Base-by-base conservation (phyloP, 345 rosid species). In the Mallotus nudiflorus region DNA sequence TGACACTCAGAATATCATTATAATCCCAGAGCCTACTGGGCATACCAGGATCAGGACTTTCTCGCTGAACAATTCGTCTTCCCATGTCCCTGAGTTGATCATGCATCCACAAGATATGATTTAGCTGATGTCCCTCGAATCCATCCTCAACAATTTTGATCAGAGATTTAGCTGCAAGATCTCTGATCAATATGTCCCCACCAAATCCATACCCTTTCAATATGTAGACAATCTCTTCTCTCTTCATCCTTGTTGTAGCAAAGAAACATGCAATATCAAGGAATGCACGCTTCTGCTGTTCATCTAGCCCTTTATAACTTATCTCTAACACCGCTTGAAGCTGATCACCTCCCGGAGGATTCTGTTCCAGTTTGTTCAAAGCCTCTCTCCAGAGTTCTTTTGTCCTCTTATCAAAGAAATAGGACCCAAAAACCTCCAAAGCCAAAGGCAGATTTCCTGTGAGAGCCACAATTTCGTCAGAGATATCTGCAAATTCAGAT, bases 51-150 rank as follows among this genome's bases (percentile, higher is more conserved):
- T 80, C 77, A 0, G 2, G 44, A 50, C 1, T 70, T 63, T 81
- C 85, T 9, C 55, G 29, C 11, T 18, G 74, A 39, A 75, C 89
- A 19, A 90, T 82, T 69, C 86, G 85, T 66, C 86, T 82, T 60
- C 88, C 98, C 98, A 92, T 92, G 69, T 92, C 94, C 44, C 80
- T 79, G 24, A 92, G 78, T 67, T 81, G 92, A 81, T 92, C 96
- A 73, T 92, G 98, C 87, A 87, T 85, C 91, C 90, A 84, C 20
- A 92, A 57, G 33, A 61, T 52, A 40, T 67, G n/a, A n/a, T n/a
- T n/a, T n/a, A n/a, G n/a, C n/a, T n/a, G n/a, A n/a, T n/a, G n/a
- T n/a, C n/a, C n/a, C n/a, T n/a, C n/a, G n/a, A n/a, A n/a, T n/a
- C n/a, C 12, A n/a, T 72, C 66, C 37, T 44, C 65, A 5, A 45